These are phyloP conservation scores for Psilocybe tampanensis DNA, from an alignment of 768 basidiomycete genomes.

Conservation along the genomic window DNA sequence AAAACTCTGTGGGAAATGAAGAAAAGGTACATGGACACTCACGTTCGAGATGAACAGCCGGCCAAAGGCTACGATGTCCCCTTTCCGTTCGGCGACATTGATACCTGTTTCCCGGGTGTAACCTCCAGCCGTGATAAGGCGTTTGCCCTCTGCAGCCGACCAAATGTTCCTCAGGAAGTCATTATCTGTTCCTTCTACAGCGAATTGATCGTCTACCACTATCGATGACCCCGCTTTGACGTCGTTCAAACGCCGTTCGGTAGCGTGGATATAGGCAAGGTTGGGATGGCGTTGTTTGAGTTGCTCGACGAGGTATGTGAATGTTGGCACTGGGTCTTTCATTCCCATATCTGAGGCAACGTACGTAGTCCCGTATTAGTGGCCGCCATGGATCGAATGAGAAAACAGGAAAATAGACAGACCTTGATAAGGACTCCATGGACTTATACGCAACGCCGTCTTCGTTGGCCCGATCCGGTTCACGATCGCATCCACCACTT, in stretches of 20 bases:
- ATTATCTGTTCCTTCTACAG: slow-evolving; percentile 26
- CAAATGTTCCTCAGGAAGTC: slow-evolving; percentile 50
- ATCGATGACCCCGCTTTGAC: not conserved
- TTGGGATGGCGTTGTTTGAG: slow-evolving; percentile 42
- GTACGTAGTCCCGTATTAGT: not conserved
- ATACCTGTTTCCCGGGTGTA: slow-evolving; percentile 44
- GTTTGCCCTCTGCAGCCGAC: slow-evolving; percentile 30
- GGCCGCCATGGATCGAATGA: not conserved
- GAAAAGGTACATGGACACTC: slow-evolving; percentile 14
- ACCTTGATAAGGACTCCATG: slow-evolving; percentile 51
- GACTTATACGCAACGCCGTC: slow-evolving; percentile 59
- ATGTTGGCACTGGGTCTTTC: slow-evolving; percentile 57
- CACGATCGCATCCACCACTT: slow-evolving; percentile 53
- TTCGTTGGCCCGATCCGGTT: slow-evolving; percentile 54
- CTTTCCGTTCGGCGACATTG: slow-evolving; percentile 34
- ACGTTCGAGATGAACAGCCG: slow-evolving; percentile 35
- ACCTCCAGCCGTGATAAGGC: slow-evolving; percentile 46
- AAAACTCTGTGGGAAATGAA: not conserved
- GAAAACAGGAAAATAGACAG: not conserved
- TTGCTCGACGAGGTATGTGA: slow-evolving; percentile 46
- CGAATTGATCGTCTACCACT: slow-evolving; percentile 12
- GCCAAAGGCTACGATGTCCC: slow-evolving; percentile 33
- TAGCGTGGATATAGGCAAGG: slow-evolving; percentile 54
- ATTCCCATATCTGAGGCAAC: slow-evolving; percentile 47
- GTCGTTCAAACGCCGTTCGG: slow-evolving; percentile 37